A percentile compares a stretch with the other conserved stretches of the same genome.
phyloP scores from a whole-genome alignment of 352 stramenopile genomes.

The Globisporangium apiculatum region DNA sequence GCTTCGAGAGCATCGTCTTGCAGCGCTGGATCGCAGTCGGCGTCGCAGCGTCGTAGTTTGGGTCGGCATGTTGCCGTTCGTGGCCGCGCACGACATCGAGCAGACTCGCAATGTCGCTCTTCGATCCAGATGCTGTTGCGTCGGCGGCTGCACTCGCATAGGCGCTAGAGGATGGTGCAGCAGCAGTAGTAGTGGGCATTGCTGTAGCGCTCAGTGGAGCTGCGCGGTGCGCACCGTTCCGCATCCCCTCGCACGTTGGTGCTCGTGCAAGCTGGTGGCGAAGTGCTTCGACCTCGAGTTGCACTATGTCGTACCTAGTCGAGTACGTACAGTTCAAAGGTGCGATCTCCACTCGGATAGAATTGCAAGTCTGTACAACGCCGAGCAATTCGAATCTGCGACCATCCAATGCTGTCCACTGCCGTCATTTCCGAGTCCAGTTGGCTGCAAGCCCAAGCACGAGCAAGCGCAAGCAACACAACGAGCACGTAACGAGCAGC shows the following conservation, averaged over 20 bases:
- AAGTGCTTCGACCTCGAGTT: too few species aligned
- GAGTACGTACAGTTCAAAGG: too few species aligned
- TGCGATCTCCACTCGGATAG: too few species aligned
- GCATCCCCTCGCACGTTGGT: neutral
- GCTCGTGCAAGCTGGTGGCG: too few species aligned
- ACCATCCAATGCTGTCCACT: neutral
- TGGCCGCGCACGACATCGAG: constrained; percentile 35
- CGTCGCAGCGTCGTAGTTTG: constrained; percentile 25
- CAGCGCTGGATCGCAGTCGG: constrained; percentile 35
- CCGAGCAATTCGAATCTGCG: neutral
- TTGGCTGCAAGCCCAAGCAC: constrained; percentile 1
- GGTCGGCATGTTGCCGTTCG: constrained; percentile 39
- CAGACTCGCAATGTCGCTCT: constrained; percentile 42
- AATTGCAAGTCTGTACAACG: neutral
- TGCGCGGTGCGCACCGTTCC: neutral
- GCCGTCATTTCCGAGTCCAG: neutral
- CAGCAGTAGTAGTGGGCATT: neutral
- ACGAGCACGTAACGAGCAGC: neutral
- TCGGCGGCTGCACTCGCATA: constrained; percentile 14
- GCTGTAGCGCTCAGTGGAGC: too few species aligned
- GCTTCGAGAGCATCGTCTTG: constrained; percentile 64
- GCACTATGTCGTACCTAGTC: too few species aligned
- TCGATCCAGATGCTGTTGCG: constrained; percentile 14
- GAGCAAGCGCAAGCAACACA: constrained; percentile 11
- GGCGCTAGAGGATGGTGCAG: neutral